phyloP scores from a whole-genome alignment of 2,329 filamentous ascomycete genomes.

The Neofusicoccum laricinum region DNA sequence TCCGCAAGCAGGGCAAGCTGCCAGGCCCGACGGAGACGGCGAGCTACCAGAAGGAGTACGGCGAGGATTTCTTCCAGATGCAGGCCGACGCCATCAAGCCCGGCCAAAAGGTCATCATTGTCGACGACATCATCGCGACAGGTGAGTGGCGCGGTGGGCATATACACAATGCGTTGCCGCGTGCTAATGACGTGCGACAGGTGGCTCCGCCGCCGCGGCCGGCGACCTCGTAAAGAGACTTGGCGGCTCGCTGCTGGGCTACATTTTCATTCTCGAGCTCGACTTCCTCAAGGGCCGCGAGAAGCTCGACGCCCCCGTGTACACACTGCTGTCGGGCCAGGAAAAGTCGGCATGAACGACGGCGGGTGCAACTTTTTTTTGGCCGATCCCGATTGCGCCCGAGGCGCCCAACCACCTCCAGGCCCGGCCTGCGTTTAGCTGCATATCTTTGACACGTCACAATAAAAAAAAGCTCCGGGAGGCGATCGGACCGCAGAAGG shows the following conservation, averaged over 20 bases:
- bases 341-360: constrained; percentile 24
- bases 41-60: constrained; percentile 92
- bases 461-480: constrained; percentile 3
- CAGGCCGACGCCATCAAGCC: constrained; percentile 80
- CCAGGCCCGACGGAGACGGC: constrained; percentile 85
- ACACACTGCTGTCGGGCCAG: constrained; percentile 74
- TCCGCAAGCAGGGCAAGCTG: constrained; percentile 93
- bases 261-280: constrained; percentile 93
- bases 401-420: constrained; percentile 12
- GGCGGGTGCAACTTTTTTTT: not conserved
- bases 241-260: constrained; percentile 82
- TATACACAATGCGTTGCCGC: not conserved
- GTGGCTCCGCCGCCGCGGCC: constrained; percentile 86
- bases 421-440: constrained; percentile 11
- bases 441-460: constrained; percentile 15
- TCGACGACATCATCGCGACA: constrained; percentile 98
- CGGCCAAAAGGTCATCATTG: constrained; percentile 86
- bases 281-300: constrained; percentile 88
- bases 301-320: constrained; percentile 79
- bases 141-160: constrained; percentile 56
- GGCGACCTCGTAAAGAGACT: constrained; percentile 82
- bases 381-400: constrained; percentile 14
- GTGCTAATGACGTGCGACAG: constrained; percentile 44
- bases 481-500: not conserved
- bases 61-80: constrained; percentile 93